Percentiles rank a stretch among this genome's conserved stretches.
Evolutionary conservation across 208 protist species (phyloP).

Genomic region (Leishmania arabica): DNA sequence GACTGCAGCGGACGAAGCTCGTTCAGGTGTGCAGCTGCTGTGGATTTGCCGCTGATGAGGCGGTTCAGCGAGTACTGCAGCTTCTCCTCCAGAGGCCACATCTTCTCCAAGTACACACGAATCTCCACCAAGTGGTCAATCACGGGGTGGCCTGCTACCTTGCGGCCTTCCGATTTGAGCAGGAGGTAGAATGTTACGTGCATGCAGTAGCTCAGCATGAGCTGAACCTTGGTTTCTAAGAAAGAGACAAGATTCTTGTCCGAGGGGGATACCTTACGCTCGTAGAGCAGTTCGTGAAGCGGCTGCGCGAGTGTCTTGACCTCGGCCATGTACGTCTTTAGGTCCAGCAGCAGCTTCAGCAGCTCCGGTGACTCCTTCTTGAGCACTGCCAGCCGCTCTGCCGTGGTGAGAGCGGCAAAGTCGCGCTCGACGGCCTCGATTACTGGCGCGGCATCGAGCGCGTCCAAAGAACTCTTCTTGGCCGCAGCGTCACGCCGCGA

Average conservation of each 20-base stretch:
- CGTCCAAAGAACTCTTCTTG: conserved; percentile 29
- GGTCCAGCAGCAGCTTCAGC: conserved; percentile 88
- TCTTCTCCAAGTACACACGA: conserved; percentile 94
- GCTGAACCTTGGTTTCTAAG: conserved; percentile 91
- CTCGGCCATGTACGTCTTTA: conserved; percentile 83
- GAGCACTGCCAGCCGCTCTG: conserved; percentile 86
- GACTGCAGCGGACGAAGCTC: conserved; percentile 73
- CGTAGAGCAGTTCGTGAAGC: conserved; percentile 82
- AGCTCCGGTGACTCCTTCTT: conserved; percentile 92
- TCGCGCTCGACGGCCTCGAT: conserved; percentile 91
- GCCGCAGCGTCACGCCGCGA: conserved; percentile 10
- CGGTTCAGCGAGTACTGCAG: conserved; percentile 96
- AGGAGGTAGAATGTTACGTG: conserved; percentile 95
- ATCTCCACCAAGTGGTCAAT: conserved; percentile 93
- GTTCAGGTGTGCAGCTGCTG: conserved; percentile 59
- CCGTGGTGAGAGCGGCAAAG: conserved; percentile 82
- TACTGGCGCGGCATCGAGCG: conserved; percentile 57
- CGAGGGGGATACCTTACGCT: conserved; percentile 65
- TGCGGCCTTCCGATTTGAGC: conserved; percentile 91
- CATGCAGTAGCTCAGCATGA: conserved; percentile 97
- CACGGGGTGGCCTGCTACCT: conserved; percentile 93
- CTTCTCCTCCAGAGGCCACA: conserved; percentile 95
- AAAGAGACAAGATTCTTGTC: conserved; percentile 87
- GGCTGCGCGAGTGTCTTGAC: conserved; percentile 87
- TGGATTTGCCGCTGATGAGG: conserved; percentile 85